Base-by-base conservation (phyloP, 176 grass and related monocot species). In the Aegilops sharonensis region DNA sequence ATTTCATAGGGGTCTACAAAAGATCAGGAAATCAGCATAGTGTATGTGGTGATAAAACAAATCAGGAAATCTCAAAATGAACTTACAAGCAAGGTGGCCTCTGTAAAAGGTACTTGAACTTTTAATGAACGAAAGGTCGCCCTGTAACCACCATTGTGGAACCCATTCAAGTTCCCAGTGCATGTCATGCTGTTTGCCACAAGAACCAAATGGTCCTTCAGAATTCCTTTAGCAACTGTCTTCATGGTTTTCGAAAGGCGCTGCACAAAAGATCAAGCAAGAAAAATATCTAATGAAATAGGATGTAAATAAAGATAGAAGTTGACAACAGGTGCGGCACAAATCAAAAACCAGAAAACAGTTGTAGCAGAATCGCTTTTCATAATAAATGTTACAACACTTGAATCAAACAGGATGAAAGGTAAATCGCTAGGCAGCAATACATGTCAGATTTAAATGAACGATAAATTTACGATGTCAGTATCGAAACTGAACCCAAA, bases 51-150 rank as follows among this genome's bases (percentile, higher is more conserved):
- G 4, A 78, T 88, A n/a, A 84, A 83, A 82, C 47, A 87, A 60
- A 75, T 75, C 27, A 69, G 34, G 30, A 78, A 17, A 68, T 78
- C 23, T 83, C 14, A 66, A 36, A 64, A 69, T 66, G 61, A 87
- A 87, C 97, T 92, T 90, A 98, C 97, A 90, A 94, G 89, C 74
- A 98, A 86, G 78, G 97, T 98, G 43, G 97, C 93, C 84, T 92
- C 92, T 11, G 94, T 98, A 72, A 98, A 98, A 84, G 97, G 97
- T 65, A 94, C 92, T 98, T 96, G 94, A 91, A 98, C 91, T 95
- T 98, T 98, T 60, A 98, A 89, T n/a, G 94, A 89, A 31, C 92
- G 86, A 77, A 95, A 94, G 17, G 93, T 93, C 54, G 92, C 90
- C 75, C 94, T 94, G 42, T 89, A 98, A 72, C 97, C 97, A 83